Conservation (phyloP, 2,329 filamentous ascomycete genomes). For the Fusarium nodosum region DNA sequence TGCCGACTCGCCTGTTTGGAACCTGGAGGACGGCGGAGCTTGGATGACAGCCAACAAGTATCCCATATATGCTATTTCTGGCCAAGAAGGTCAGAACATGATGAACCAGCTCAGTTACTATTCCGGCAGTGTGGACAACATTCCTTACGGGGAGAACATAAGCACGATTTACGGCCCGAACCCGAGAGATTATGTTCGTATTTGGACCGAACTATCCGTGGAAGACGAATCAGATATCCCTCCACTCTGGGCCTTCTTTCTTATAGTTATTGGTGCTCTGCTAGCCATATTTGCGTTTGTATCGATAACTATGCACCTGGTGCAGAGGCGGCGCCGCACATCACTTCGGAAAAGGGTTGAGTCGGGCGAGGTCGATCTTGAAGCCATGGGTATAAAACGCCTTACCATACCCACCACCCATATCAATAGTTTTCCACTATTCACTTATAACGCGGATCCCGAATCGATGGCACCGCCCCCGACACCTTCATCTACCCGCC, state of each 20-base stretch:
- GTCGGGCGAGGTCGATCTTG: constrained; percentile 85
- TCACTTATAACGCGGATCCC: constrained; percentile 76
- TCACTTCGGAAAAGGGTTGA: constrained; percentile 78
- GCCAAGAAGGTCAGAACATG: constrained; percentile 73
- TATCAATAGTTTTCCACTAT: constrained; percentile 81
- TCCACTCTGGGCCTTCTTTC: constrained; percentile 83
- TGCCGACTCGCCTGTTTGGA: constrained; percentile 75
- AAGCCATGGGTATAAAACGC: constrained; percentile 86
- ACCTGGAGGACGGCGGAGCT: constrained; percentile 74
- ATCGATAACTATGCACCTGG: constrained; percentile 79
- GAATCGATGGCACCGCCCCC: constrained; percentile 55
- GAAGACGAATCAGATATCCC: constrained; percentile 68
- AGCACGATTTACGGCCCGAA: constrained; percentile 67
- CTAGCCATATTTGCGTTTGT: constrained; percentile 75
- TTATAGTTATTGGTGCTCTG: constrained; percentile 79
- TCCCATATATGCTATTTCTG: constrained; percentile 86
- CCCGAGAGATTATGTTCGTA: constrained; percentile 69
- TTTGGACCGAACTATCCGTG: constrained; percentile 69
- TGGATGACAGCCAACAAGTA: constrained; percentile 81
- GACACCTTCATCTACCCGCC: constrained; percentile 55
- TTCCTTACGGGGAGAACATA: constrained; percentile 71
- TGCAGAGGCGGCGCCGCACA: constrained; percentile 79
- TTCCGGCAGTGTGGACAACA: constrained; percentile 77
- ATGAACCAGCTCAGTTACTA: constrained; percentile 81
- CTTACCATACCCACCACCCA: constrained; percentile 80